phyloP scores from a whole-genome alignment of 495 filamentous ascomycete species.

The Niebla homalea region DNA sequence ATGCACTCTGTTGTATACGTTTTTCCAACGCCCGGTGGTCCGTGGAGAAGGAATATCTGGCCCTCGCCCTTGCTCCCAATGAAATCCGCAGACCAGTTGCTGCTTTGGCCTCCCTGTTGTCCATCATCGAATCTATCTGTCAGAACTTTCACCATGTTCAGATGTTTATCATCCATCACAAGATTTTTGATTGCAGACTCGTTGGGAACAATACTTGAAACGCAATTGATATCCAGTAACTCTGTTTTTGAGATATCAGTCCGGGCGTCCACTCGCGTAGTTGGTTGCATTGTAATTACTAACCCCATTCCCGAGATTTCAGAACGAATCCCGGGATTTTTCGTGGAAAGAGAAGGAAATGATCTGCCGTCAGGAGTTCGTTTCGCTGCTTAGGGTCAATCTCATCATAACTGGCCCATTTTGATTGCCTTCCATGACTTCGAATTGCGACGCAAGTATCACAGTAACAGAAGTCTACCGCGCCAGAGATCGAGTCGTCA shows the following conservation, averaged over 20 bases:
- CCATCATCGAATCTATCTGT: neutral
- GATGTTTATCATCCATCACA: neutral
- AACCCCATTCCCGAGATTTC: constrained; percentile 4
- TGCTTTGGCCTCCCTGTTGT: neutral
- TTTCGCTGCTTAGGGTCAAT: neutral
- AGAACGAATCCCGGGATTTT: neutral
- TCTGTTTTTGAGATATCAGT: neutral
- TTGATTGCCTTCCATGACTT: neutral
- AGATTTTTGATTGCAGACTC: constrained; percentile 3
- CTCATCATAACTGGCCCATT: constrained; percentile 1
- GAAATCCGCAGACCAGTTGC: constrained; percentile 14
- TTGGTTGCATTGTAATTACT: neutral
- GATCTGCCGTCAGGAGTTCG: neutral
- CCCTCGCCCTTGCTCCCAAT: constrained; percentile 19
- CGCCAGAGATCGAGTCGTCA: no score
- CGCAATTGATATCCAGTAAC: neutral
- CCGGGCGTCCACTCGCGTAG: no score
- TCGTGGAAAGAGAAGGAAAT: neutral
- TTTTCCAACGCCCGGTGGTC: constrained; percentile 19
- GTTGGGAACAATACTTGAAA: neutral
- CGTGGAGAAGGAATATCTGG: constrained; percentile 20
- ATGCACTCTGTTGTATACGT: constrained; percentile 19
- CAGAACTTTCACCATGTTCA: constrained; percentile 2
- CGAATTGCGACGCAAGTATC: no score
- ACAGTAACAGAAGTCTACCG: no score